A percentile compares a stretch with the other conserved stretches of the same genome.
These are phyloP conservation scores for Neolentinus lepideus DNA, from an alignment of 1,284 basidiomycete species.

Conservation along the genomic window DNA sequence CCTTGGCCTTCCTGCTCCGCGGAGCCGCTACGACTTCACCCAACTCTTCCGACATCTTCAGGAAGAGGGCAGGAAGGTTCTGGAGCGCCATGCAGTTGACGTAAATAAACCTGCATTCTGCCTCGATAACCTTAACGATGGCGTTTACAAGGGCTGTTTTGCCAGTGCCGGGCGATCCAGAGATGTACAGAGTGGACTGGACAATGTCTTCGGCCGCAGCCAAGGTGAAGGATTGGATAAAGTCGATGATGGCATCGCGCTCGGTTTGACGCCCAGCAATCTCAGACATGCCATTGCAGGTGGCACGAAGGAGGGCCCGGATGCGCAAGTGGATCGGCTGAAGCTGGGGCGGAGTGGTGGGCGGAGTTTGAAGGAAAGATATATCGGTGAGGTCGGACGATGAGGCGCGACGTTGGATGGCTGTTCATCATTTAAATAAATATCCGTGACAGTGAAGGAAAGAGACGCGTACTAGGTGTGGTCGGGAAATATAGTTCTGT, in stretches of 20 bases:
- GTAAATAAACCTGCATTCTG: constrained; percentile 40
- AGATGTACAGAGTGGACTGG: constrained; percentile 58
- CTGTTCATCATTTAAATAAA: constrained; percentile 14
- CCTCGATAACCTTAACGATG: constrained; percentile 35
- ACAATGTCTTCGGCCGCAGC: constrained; percentile 20
- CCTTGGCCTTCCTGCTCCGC: constrained; percentile 28
- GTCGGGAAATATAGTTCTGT: constrained; percentile 40
- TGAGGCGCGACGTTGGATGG: constrained; percentile 39
- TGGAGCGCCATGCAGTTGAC: constrained; percentile 77
- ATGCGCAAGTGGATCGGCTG: constrained; percentile 57
- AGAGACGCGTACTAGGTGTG: constrained; percentile 26
- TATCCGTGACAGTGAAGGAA: not conserved
- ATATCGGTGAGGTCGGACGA: constrained; percentile 24
- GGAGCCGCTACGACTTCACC: constrained; percentile 12
- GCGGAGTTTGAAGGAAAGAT: constrained; percentile 39
- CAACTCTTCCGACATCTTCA: constrained; percentile 54
- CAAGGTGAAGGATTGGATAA: constrained; percentile 42
- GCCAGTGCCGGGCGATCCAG: constrained; percentile 74
- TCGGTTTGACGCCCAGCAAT: constrained; percentile 64
- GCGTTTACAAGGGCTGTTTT: constrained; percentile 76
- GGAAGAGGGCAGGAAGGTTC: constrained; percentile 62
- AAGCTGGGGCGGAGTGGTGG: constrained; percentile 45
- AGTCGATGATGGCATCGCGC: constrained; percentile 46
- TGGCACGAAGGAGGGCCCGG: constrained; percentile 62
- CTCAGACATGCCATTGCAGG: constrained; percentile 42